Base-by-base conservation (phyloP, 805 yeast species). In the Maudiozyma barnettii region DNA sequence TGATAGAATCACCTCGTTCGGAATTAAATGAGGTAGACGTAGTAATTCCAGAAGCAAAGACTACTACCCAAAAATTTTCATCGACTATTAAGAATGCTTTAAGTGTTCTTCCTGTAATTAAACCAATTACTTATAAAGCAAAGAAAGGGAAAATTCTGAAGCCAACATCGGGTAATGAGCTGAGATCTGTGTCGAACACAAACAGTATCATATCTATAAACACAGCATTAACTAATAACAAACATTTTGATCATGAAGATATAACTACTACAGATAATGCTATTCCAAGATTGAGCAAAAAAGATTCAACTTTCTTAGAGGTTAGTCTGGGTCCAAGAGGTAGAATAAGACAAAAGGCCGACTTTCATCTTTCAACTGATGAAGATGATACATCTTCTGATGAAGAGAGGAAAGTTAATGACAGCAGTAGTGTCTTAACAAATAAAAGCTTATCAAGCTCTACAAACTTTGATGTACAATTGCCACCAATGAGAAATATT, bases 401-500 rank as follows among this genome's bases (percentile, higher is more conserved):
- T 9, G 54, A 49, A 19, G 58, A 49, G 29, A 45, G 45, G 37
- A 54, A 51, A 37, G 52, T 51, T 30, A 56, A 49, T 8, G 51
- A 40, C 21, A 51, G 48, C n/a, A 45, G 45, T 10, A 43, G 46
- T 14, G 52, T 16, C 35, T 8, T n/a, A 8, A 37, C 40, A 12
- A 22, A 37, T 19, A 37, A 37, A 37, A 39, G 41, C 22, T 9
- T 22, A 21, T 22, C 29, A 9, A 10, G 10, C 6, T 22, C 30
- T 5, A 23, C 18, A n/a, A 39, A 39, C 5, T 22, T 20, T 39
- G 41, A 49, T 10, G 52, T 61, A 16, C 52, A 52, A 39, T 41
- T 61, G 33, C 66, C 66, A 16, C 60, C 65, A 9, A 49, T 61
- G 22, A 54, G 60, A 44, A 57, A 55, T 43, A 53, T 61, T 18